A percentile compares a stretch with the other conserved stretches of the same genome.
Conservation (phyloP, 2,329 filamentous ascomycete species). For the Macrophomina phaseolina region DNA sequence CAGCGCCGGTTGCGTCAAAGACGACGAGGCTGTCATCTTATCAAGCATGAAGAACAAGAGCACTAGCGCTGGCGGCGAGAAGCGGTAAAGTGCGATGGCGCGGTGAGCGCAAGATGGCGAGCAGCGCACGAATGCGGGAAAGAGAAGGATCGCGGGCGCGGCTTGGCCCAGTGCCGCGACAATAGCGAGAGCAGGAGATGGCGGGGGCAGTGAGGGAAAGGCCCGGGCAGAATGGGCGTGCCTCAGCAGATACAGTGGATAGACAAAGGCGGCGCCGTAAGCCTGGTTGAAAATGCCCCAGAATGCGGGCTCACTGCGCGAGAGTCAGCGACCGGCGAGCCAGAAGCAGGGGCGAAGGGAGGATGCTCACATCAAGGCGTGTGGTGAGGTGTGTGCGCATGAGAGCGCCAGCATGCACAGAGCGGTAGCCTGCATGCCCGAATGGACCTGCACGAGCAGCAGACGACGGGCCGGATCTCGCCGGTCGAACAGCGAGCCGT, state of each 20-base stretch:
- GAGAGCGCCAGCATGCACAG: not conserved
- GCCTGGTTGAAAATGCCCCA: constrained; percentile 2
- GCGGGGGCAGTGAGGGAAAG: not conserved
- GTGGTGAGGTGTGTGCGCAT: too few species aligned
- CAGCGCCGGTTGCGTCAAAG: not conserved
- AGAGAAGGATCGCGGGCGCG: not conserved
- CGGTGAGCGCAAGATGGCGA: not conserved
- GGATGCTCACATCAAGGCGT: not conserved
- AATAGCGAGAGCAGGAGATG: not conserved
- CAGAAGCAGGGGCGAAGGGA: not conserved
- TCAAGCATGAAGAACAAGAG: not conserved
- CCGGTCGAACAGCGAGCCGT: not conserved
- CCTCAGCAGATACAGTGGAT: constrained; percentile 1
- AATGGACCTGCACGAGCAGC: constrained; percentile 7
- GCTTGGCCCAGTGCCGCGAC: not conserved
- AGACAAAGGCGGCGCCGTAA: constrained; percentile 2
- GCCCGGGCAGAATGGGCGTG: not conserved
- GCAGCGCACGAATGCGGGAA: not conserved
- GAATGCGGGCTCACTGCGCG: not conserved
- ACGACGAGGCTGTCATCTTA: not conserved
- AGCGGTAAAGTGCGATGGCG: constrained; percentile 1
- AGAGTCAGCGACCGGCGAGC: not conserved
- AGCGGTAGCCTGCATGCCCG: constrained; percentile 4
- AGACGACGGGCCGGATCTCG: not conserved
- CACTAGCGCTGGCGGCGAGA: not conserved